Evolutionary conservation across 139 green algal genomes (phyloP), one percentile per base, ranked within the genome.

Genomic region (Chlamydomonas eustigma): DNA sequence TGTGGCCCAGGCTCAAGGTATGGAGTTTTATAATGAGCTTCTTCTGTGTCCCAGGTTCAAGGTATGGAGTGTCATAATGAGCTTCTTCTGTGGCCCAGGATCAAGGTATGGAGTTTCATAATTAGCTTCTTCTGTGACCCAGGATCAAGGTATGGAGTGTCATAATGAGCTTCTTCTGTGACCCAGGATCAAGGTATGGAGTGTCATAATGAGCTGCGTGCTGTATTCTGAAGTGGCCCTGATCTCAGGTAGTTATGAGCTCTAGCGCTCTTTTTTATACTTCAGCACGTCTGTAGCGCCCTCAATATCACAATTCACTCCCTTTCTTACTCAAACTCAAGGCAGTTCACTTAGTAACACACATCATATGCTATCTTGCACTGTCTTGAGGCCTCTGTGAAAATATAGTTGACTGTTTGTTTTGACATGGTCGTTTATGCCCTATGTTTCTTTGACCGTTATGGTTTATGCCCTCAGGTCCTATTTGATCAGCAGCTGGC

Each of bases 1-100:
- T 98, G 37, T 98, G 94, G 94, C 94, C 94, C 4, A 83, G 90
- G 34, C 90, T 98, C 85, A 98, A 97, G 93, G 87, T 89, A 24
- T 74, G 67, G 32, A 3, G 70, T 28, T n/a, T n/a, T n/a, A n/a
- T n/a, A n/a, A n/a, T n/a, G n/a, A 97, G 78, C 83, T 98, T 69
- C 31, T 92, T 72, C 82, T 98, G 37, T 98, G 94, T 95, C 94
- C 94, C 4, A 83, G 90, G 34, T 90, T 98, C 85, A 98, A 97
- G 93, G 87, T 89, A 24, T 74, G 67, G 32, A 3, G 70, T 28
- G n/a, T n/a, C n/a, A n/a, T n/a, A n/a, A n/a, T n/a, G n/a, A 97
- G 78, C 83, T 98, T 69, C 31, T 92, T 72, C 82, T 98, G 37
- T 98, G 94, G 94, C 94, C 94, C 4, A 83, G 90, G 34, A 90